phyloP scores from a whole-genome alignment of 176 grass and related monocot genomes.

The Chloris gayana region DNA sequence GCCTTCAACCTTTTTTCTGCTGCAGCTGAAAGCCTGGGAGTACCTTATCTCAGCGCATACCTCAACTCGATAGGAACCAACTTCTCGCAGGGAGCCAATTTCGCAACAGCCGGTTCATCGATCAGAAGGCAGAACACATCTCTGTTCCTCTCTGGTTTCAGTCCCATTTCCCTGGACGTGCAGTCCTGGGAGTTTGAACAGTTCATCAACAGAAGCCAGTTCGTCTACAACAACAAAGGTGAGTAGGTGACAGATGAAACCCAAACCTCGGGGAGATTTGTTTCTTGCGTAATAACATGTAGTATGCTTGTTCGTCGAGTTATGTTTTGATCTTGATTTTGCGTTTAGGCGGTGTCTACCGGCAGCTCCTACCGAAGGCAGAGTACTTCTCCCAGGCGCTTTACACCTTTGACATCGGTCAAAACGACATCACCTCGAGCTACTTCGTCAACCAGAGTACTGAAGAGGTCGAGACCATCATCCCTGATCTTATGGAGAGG shows the following conservation, averaged over 20 bases:
- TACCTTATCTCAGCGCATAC: conserved; percentile 80
- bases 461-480: conserved; percentile 58
- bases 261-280: neutral
- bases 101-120: conserved; percentile 85
- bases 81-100: conserved; percentile 89
- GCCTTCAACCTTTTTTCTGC: neutral
- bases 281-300: neutral
- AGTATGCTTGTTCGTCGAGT: neutral
- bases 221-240: conserved; percentile 60
- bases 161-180: conserved; percentile 86
- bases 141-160: conserved; percentile 74
- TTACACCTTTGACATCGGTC: conserved; percentile 96
- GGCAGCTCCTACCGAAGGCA: conserved; percentile 62
- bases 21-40: conserved; percentile 72
- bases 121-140: conserved; percentile 78
- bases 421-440: conserved; percentile 87
- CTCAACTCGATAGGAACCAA: conserved; percentile 86
- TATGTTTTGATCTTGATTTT: neutral
- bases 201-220: conserved; percentile 76
- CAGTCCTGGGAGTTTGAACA: conserved; percentile 87
- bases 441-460: conserved; percentile 72
- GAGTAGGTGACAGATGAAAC: conserved; percentile 14
- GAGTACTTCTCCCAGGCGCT: conserved; percentile 86
- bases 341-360: conserved; percentile 64
- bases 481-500: conserved; percentile 83